Evolutionary conservation across 805 yeast genomes (phyloP).

Genomic region (Komagataella ulmi): DNA sequence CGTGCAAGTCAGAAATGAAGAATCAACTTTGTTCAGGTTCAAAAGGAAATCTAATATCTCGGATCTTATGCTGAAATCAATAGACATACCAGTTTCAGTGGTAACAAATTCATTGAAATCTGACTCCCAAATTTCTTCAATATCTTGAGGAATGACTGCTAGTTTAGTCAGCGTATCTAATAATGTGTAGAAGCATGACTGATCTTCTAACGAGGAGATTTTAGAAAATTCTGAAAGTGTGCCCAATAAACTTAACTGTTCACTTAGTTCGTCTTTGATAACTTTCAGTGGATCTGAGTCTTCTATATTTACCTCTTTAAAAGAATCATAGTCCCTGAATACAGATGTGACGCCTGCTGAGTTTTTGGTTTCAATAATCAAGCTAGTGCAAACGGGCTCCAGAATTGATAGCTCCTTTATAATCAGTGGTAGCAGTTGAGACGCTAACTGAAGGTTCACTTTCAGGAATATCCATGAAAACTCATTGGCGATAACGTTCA

Average conservation of each 20-base stretch:
- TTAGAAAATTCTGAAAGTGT: not conserved
- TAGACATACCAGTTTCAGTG: constrained; percentile 57
- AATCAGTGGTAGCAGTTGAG: constrained; percentile 6
- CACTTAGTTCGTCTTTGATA: not conserved
- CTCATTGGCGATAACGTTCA: constrained; percentile 12
- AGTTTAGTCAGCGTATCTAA: not conserved
- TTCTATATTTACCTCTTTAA: not conserved
- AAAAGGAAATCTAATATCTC: constrained; percentile 43
- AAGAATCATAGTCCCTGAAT: not conserved
- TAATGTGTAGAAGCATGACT: not conserved
- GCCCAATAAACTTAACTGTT: not conserved
- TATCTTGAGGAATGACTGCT: not conserved
- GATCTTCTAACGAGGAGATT: not conserved
- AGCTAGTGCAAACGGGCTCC: constrained; percentile 8
- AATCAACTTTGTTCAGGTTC: constrained; percentile 30
- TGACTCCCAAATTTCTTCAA: constrained; percentile 11
- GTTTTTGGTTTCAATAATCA: constrained; percentile 4
- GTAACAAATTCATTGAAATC: constrained; percentile 65
- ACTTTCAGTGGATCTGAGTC: not conserved
- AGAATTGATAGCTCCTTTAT: constrained; percentile 9
- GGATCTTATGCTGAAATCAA: constrained; percentile 44
- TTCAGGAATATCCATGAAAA: constrained; percentile 10
- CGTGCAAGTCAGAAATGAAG: constrained; percentile 12
- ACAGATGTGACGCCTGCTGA: not conserved
- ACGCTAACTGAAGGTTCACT: not conserved